A percentile compares a stretch with the other conserved stretches of the same genome.
These are phyloP conservation scores for Backusella liffmaniae DNA, from an alignment of 192 early-diverging fungal genomes.

Conservation along the genomic window DNA sequence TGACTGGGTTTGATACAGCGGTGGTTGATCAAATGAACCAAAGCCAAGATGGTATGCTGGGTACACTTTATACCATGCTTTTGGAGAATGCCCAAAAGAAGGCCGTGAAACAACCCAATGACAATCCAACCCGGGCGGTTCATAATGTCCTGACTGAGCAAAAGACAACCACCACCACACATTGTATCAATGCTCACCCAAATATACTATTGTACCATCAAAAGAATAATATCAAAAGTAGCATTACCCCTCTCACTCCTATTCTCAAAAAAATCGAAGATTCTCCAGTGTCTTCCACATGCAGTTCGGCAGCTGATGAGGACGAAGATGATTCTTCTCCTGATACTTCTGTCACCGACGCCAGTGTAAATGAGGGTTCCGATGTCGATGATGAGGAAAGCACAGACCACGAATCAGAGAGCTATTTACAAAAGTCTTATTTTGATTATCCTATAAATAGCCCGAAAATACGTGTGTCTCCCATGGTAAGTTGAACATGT, in stretches of 20 bases:
- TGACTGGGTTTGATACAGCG: constrained; percentile 56
- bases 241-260: neutral
- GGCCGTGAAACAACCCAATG: no score
- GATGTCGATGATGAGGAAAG: neutral
- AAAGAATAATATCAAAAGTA: neutral
- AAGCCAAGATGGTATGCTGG: constrained; percentile 52
- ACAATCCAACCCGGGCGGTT: neutral
- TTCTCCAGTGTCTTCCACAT: constrained; percentile 3
- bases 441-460: neutral
- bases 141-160: neutral
- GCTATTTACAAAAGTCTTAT: neutral
- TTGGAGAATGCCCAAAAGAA: constrained; percentile 33
- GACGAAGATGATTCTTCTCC: constrained; percentile 4
- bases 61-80: constrained; percentile 68
- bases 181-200: neutral
- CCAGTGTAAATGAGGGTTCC: no score
- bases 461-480: neutral
- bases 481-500: neutral
- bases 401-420: neutral
- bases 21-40: constrained; percentile 53
- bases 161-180: neutral
- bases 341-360: constrained; percentile 8
- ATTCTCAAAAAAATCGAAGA: neutral
- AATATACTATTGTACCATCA: neutral
- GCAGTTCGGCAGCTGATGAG: neutral